phyloP scores from a whole-genome alignment of 805 yeast genomes.

The Yarrowia deformans region DNA sequence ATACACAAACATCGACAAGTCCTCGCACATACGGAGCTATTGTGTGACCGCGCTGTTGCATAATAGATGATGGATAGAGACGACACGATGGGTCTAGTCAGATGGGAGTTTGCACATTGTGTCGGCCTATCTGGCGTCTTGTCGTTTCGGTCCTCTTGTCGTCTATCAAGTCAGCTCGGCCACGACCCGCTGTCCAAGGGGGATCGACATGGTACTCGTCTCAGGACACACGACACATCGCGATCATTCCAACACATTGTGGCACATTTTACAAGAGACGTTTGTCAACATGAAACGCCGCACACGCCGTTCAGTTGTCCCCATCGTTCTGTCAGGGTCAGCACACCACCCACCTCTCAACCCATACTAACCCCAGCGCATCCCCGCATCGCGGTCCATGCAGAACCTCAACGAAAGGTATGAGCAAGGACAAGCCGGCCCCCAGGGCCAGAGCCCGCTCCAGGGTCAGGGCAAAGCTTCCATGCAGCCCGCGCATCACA shows the following conservation, averaged over 20 bases:
- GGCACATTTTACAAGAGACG: too few species aligned
- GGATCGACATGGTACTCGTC: background rate
- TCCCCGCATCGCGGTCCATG: conserved; percentile 34
- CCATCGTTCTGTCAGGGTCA: too few species aligned
- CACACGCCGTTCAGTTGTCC: too few species aligned
- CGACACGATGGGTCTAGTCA: too few species aligned
- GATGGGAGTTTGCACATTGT: too few species aligned
- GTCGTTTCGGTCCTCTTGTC: too few species aligned
- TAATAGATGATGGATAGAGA: too few species aligned
- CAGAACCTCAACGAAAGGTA: conserved; percentile 30
- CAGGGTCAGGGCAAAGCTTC: conserved; percentile 10
- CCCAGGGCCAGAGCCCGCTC: conserved; percentile 7
- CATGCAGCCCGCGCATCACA: conserved; percentile 8
- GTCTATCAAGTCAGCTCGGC: background rate
- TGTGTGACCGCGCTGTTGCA: too few species aligned
- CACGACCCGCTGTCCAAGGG: background rate
- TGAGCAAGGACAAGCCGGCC: conserved; percentile 14
- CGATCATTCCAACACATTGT: background rate
- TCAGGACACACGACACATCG: background rate
- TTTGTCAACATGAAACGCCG: too few species aligned
- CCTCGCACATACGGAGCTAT: background rate
- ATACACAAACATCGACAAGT: background rate
- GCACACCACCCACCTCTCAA: too few species aligned
- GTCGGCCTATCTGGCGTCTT: too few species aligned
- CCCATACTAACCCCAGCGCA: conserved; percentile 30